phyloP scores from a whole-genome alignment of 768 basidiomycete species.

The Lactarius pseudohatsudake region DNA sequence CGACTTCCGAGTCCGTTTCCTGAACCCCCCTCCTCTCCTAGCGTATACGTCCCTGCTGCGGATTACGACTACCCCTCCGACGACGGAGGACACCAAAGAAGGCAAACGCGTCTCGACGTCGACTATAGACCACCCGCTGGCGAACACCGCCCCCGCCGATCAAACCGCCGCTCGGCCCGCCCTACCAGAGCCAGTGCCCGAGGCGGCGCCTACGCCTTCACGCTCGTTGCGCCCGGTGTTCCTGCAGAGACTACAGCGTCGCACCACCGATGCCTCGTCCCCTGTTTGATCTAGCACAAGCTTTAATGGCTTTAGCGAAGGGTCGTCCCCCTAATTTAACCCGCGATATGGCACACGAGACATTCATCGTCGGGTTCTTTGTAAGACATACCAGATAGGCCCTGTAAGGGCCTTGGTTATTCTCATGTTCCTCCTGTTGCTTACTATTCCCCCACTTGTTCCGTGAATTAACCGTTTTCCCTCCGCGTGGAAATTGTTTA shows the following conservation, averaged over 20 bases:
- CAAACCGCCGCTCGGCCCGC: not conserved
- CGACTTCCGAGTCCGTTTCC: not conserved
- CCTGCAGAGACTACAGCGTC: slow-evolving; percentile 20
- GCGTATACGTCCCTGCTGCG: slow-evolving; percentile 49
- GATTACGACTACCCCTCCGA: slow-evolving; percentile 39
- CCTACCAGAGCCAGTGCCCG: slow-evolving; percentile 5
- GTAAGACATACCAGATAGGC: not conserved
- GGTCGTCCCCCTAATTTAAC: not conserved
- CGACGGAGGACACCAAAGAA: slow-evolving; percentile 21
- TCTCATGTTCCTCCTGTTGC: not conserved
- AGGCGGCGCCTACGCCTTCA: not conserved
- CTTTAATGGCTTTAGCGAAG: not conserved
- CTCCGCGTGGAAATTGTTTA: not conserved
- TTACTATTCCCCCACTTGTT: not conserved
- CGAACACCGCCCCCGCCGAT: not conserved
- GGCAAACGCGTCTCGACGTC: slow-evolving; percentile 30
- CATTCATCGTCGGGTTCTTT: not conserved
- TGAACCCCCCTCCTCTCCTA: slow-evolving; percentile 18
- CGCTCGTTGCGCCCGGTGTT: slow-evolving; percentile 21
- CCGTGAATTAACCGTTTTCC: not conserved
- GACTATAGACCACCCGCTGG: slow-evolving; percentile 24
- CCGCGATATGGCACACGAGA: not conserved
- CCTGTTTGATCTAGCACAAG: slow-evolving; percentile 10
- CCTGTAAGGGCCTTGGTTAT: not conserved
- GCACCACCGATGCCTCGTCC: slow-evolving; percentile 11